Conservation (phyloP, 169 alveolate genomes). For the Cryptosporidium viatorum region DNA sequence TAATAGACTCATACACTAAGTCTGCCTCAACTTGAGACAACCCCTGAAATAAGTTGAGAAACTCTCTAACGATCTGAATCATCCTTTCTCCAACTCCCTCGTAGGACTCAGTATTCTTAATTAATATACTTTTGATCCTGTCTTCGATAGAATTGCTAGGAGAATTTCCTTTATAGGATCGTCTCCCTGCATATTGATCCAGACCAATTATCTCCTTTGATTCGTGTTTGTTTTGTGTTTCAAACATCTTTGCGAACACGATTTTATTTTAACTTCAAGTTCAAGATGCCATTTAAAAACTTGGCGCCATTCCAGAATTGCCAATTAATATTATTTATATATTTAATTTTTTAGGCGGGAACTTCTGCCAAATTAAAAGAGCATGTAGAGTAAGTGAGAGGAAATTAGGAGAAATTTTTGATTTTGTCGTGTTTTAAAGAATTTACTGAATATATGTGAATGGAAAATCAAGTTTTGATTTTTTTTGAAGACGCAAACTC, state of each 20-base stretch:
- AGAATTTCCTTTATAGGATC: not conserved
- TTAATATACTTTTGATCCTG: slow-evolving; percentile 11
- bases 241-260: slow-evolving; percentile 19
- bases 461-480: too few relatives aligned
- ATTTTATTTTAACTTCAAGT: not conserved
- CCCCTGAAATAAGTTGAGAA: not conserved
- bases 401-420: too few relatives aligned
- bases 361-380: not conserved
- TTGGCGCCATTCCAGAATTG: not conserved
- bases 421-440: too few relatives aligned
- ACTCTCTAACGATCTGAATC: slow-evolving; percentile 34
- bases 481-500: too few relatives aligned
- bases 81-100: slow-evolving; percentile 63
- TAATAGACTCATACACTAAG: slow-evolving; percentile 1
- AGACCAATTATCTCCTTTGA: not conserved
- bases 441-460: too few relatives aligned
- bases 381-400: not conserved
- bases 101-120: slow-evolving; percentile 49
- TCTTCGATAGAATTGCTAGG: not conserved
- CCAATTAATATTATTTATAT: not conserved
- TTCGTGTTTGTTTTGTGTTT: not conserved
- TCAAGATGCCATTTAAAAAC: not conserved
- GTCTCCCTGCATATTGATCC: not conserved
- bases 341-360: not conserved
- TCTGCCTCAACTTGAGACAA: slow-evolving; percentile 12